Percentiles rank a stretch among this genome's conserved stretches.
Conservation (phyloP, 2,329 filamentous ascomycete genomes). For the Xylaria sp. region DNA sequence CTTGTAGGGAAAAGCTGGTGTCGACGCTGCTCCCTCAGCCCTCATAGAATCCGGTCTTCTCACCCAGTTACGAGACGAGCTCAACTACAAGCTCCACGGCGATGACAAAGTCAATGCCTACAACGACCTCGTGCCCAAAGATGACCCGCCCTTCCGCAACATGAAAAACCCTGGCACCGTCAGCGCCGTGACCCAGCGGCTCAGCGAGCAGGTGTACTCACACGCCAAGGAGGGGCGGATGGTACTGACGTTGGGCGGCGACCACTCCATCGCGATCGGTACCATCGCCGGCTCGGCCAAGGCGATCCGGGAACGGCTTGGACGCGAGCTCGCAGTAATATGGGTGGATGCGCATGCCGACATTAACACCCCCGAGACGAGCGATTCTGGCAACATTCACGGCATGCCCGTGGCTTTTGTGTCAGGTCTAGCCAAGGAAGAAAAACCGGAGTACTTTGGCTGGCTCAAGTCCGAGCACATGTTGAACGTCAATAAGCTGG, state of each 20-base stretch:
- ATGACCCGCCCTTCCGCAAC: conserved; percentile 82
- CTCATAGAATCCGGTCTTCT: conserved; percentile 91
- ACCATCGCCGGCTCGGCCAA: conserved; percentile 88
- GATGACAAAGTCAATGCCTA: conserved; percentile 86
- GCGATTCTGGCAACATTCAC: conserved; percentile 91
- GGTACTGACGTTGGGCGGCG: conserved; percentile 92
- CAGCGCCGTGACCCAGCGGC: conserved; percentile 81
- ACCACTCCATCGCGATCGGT: conserved; percentile 96
- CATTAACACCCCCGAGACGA: conserved; percentile 95
- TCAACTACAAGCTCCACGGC: conserved; percentile 88
- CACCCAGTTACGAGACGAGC: conserved; percentile 81
- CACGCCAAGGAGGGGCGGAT: conserved; percentile 86
- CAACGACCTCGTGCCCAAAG: conserved; percentile 73
- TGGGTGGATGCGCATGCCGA: conserved; percentile 99
- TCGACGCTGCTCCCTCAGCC: conserved; percentile 88
- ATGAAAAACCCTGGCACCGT: conserved; percentile 96
- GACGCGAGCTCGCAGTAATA: conserved; percentile 88
- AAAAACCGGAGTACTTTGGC: conserved; percentile 83
- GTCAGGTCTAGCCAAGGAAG: conserved; percentile 82
- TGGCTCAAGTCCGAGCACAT: conserved; percentile 82
- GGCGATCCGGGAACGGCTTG: conserved; percentile 84
- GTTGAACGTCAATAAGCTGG: conserved; percentile 81
- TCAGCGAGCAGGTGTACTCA: conserved; percentile 86
- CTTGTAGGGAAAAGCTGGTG: conserved; percentile 81
- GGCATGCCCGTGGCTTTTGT: conserved; percentile 97